Percentiles rank a stretch among this genome's conserved stretches.
phyloP scores from a whole-genome alignment of 148 eudicot species.

The Rheum nobile region DNA sequence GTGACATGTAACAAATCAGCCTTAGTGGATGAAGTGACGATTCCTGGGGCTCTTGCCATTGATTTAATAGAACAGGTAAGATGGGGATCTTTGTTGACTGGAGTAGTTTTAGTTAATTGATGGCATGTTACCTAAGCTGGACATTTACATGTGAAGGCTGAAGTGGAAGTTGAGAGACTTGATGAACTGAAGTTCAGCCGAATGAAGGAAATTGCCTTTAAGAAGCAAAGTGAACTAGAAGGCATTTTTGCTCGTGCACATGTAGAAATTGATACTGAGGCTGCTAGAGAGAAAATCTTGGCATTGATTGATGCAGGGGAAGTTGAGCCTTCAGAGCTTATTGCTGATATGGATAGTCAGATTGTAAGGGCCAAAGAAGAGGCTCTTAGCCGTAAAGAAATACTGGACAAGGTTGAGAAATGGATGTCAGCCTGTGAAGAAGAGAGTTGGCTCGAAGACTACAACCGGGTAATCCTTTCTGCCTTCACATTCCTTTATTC shows the following conservation, averaged over 20 bases:
- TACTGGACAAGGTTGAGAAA: constrained; percentile 83
- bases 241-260: constrained; percentile 74
- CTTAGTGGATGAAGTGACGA: constrained; percentile 47
- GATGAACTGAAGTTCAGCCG: constrained; percentile 77
- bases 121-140: not conserved
- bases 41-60: constrained; percentile 39
- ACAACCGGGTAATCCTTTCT: constrained; percentile 47
- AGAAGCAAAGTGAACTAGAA: constrained; percentile 78
- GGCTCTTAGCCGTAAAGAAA: constrained; percentile 85
- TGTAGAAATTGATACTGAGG: constrained; percentile 47
- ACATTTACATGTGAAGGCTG: constrained; percentile 40
- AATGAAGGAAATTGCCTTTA: constrained; percentile 85
- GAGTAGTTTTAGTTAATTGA: not conserved
- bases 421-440: constrained; percentile 86
- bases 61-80: constrained; percentile 43
- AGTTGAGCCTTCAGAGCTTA: not conserved
- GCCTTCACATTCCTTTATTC: not conserved
- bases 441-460: constrained; percentile 94
- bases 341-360: constrained; percentile 11
- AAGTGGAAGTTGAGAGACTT: constrained; percentile 59
- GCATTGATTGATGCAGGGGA: constrained; percentile 77
- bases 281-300: constrained; percentile 41
- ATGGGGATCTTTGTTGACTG: not conserved
- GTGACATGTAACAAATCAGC: constrained; percentile 55
- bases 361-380: constrained; percentile 80